Evolutionary conservation across 225 moss, liverwort and hornwort species (phyloP), one percentile per base, ranked within the genome.

Genomic region (Physcomitrellopsis africana): DNA sequence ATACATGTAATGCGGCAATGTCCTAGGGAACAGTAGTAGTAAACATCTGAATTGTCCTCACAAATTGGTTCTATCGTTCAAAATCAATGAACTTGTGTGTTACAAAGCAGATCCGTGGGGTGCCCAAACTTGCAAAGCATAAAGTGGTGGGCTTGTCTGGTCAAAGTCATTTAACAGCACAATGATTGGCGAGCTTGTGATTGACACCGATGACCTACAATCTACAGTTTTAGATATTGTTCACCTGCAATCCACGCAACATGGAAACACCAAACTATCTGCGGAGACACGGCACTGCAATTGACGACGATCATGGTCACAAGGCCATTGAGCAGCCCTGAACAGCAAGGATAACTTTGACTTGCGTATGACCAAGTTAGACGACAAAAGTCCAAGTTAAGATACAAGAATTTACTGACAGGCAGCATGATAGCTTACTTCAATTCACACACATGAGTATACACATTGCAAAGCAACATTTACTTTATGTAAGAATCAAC

Each of bases 171-270:
- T 24, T 53, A 22, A 7, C 7, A 47, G 78, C 74, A 70, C 70
- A 82, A 82, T 78, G 78, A 82, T 78, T 82, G 82, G 74, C 51
- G 70, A 70, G 19, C 70, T 46, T 53, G 57, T 60, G 54, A 60
- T 52, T 75, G 74, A 23, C 69, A 78, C 77, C 64, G 82, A 78
- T 74, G 65, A 78, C 74, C 65, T 74, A 74, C 60, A 75, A 74
- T 66, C 23, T 15, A 70, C 60, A 54, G 74, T 59, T 78, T 74
- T 70, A 11, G 69, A 69, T 57, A 18, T 46, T 78, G 65, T 46
- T 74, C 78, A 82, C 78, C 65, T 65, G 60, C 42, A 65, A 70
- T 59, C 32, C 60, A 60, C 74, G 16, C 63, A 53, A 15, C 13
- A 9, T 18, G 53, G 59, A 51, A 70, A 58, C 74, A 72, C 72